Base-by-base conservation (phyloP, 768 basidiomycete species). In the Daedaleopsis sinensis region DNA sequence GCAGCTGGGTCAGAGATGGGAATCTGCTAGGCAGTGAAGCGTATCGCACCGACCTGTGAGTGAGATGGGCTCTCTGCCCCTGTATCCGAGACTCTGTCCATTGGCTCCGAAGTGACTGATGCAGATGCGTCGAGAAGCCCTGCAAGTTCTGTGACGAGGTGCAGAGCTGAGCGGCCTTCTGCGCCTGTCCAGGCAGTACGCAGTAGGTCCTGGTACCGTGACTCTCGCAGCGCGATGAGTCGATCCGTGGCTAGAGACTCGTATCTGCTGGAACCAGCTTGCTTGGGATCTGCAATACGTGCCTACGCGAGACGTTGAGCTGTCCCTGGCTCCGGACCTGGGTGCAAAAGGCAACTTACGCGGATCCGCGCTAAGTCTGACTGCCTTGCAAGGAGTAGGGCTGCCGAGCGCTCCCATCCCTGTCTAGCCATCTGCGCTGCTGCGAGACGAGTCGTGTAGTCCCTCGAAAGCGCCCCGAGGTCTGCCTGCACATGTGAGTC, bases 331-430 rank as follows among this genome's bases (percentile, higher is more conserved):
- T 38, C 21, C 13, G 16, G 15, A 37, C 27, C 19, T 42, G 39
- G 11, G 3, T 16, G 19, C 38, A 11, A 35, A 55, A 37, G 19
- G 39, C 38, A 56, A 67, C 69, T 27, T 52, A 72, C 72, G 46
- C 67, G 64, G 5, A 68, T 38, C 15, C 61, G 56, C 35, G 66
- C 64, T 5, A 79, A 62, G 64, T 79, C 77, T 15, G 63, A 51
- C 53, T 79, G 73, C 24, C 71, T 70, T 48, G 72, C 71, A 5
- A 72, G 55, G 13, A 82, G 70, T 9, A 65, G 42, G 4, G 74
- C 72, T n/a, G 78, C 77, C 12, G 72, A 65, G 27, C 73, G 78
- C 16, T 72, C 70, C 80, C 81, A 81, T 12, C 66, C 57, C 12
- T 72, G 73, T 16, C 73, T 72, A 37, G 61, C 70, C 2, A 67